phyloP scores from a whole-genome alignment of 208 protist species.

The Crithidia brevicula region DNA sequence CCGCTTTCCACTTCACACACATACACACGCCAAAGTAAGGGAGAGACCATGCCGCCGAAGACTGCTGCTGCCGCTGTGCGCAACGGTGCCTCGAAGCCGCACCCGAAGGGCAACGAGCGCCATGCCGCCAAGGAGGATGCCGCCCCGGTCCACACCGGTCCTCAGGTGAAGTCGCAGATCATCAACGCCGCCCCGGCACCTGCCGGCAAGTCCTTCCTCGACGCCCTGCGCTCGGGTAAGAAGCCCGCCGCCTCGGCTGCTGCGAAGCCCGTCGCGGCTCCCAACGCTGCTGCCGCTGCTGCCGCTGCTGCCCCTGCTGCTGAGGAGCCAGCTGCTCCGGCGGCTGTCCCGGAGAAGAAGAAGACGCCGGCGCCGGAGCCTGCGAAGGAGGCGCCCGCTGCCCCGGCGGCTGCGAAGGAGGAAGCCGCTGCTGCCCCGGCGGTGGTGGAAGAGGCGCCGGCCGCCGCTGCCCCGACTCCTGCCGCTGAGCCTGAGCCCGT shows the following conservation, averaged over 20 bases:
- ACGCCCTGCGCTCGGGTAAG: conserved; percentile 52
- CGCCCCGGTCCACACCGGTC: conserved; percentile 38
- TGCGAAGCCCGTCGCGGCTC: conserved; percentile 15
- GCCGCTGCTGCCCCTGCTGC: conserved; percentile 10
- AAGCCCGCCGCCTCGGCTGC: conserved; percentile 18
- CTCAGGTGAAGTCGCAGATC: conserved; percentile 64
- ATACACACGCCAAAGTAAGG: conserved; percentile 28
- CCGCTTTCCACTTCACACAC: conserved; percentile 18
- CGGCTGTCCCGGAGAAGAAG: conserved; percentile 8
- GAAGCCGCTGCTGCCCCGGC: conserved; percentile 5
- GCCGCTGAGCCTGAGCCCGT: conserved; percentile 19
- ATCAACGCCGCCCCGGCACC: conserved; percentile 58
- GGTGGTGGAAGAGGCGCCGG: background rate
- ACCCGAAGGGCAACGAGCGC: conserved; percentile 23
- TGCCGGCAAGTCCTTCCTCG: conserved; percentile 69
- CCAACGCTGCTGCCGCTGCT: conserved; percentile 14
- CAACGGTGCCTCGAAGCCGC: conserved; percentile 30
- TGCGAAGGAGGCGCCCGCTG: conserved; percentile 11
- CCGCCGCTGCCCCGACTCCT: background rate
- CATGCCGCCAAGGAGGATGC: conserved; percentile 42
- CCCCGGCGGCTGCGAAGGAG: conserved; percentile 9
- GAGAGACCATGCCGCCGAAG: conserved; percentile 33
- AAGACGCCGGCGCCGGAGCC: background rate
- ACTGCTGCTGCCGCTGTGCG: conserved; percentile 29
- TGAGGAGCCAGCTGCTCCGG: conserved; percentile 1